Evolutionary conservation across 768 basidiomycete species (phyloP), one percentile per base, ranked within the genome.

Genomic region (Chalciporus piperatus): DNA sequence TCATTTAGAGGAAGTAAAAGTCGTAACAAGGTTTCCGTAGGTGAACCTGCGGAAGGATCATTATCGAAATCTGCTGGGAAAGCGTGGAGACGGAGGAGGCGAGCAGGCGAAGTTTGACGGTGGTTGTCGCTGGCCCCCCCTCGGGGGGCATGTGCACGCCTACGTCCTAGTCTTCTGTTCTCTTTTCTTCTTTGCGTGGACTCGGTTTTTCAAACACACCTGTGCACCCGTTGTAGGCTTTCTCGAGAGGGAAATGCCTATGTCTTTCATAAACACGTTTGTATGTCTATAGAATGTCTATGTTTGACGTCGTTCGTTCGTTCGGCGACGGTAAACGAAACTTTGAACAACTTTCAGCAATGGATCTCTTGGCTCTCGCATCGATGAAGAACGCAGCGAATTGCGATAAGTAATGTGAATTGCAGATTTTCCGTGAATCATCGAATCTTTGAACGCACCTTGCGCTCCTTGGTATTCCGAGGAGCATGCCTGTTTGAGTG

Each of bases 1-100:
- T 84, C 79, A 81, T 84, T 84, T 85, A 83, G 83, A 84, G 83
- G 84, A 85, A 84, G 83, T 83, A 85, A 83, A 85, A 84, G 82
- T 83, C 79, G 76, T 84, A 82, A 84, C 81, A 83, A 83, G 80
- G 82, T 84, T 83, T 84, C 82, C 79, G 78, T 83, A 84, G 82
- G 83, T 85, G 83, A 85, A 85, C 81, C 83, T 85, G 82, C 79
- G 76, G 82, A 85, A 82, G 83, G 81, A 83, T 84, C 81, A 83
- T 82, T 82, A 79, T 61, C 54, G 76, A 77, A 74, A 64, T 58
- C 59, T 58, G 19, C 8, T 13, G 14, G 17, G 14, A 6, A 35
- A 56, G 58, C 30, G 30, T 30, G 7, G 30, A 30, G 42, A 58
- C n/a, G 25, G 33, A 48, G 23, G 28, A 22, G 39, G 48, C 50